A percentile compares a stretch with the other conserved stretches of the same genome.
Evolutionary conservation across 495 filamentous ascomycete species (phyloP).

Genomic region (Apodospora peruviana): DNA sequence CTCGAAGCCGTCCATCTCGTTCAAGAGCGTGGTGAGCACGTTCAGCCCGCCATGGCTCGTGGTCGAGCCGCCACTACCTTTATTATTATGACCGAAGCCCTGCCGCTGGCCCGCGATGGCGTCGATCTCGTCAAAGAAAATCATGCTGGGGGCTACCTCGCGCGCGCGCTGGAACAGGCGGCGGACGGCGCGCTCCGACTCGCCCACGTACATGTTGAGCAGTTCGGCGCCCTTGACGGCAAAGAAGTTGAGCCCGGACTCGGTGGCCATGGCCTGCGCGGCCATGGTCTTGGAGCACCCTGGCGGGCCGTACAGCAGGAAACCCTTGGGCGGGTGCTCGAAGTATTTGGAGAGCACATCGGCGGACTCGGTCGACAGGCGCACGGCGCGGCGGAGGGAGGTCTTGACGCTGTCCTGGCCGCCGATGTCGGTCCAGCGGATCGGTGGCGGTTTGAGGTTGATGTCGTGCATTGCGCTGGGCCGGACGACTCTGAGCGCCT

Average conservation of each 20-base stretch:
- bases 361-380: conserved; percentile 37
- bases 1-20: conserved; percentile 96
- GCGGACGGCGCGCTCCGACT: conserved; percentile 83
- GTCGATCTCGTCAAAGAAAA: conserved; percentile 99
- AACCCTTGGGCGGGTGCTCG: conserved; percentile 61
- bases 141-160: conserved; percentile 82
- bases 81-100: conserved; percentile 22
- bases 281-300: conserved; percentile 95
- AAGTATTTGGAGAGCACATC: conserved; percentile 50
- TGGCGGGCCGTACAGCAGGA: conserved; percentile 89
- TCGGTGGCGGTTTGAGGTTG: conserved; percentile 79
- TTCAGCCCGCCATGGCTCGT: conserved; percentile 58
- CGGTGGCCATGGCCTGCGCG: conserved; percentile 88
- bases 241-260: conserved; percentile 88
- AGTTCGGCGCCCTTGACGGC: conserved; percentile 96
- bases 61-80: not conserved
- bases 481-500: conserved; percentile 43
- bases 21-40: conserved; percentile 84
- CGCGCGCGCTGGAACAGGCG: conserved; percentile 85
- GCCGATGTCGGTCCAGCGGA: conserved; percentile 85
- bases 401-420: conserved; percentile 79
- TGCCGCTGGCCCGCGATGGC: conserved; percentile 75
- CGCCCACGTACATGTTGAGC: conserved; percentile 95
- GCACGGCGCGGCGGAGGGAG: conserved; percentile 34
- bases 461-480: conserved; percentile 90